phyloP scores from a whole-genome alignment of 805 yeast genomes.

The Barnettozyma vustinii region DNA sequence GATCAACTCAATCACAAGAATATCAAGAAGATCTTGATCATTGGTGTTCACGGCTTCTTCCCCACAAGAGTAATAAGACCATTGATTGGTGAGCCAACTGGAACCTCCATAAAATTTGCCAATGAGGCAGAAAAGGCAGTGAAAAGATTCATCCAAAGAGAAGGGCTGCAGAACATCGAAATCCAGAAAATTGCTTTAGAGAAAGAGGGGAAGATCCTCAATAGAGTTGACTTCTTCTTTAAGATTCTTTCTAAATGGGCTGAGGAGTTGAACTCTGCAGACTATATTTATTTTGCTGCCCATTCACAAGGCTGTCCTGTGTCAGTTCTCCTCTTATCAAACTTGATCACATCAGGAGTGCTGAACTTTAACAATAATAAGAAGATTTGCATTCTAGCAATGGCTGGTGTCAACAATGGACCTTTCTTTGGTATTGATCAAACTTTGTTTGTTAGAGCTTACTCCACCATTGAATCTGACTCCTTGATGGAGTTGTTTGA shows the following conservation, averaged over 20 bases:
- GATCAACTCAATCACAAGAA: slow-evolving; percentile 9
- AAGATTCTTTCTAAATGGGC: slow-evolving; percentile 65
- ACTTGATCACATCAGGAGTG: slow-evolving; percentile 57
- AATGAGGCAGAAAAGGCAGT: slow-evolving; percentile 83
- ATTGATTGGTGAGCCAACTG: slow-evolving; percentile 91
- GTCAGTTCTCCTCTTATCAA: slow-evolving; percentile 70
- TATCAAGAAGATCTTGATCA: slow-evolving; percentile 62
- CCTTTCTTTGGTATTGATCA: slow-evolving; percentile 91
- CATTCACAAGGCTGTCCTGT: slow-evolving; percentile 98
- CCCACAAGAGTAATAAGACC: slow-evolving; percentile 85
- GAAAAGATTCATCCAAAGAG: slow-evolving; percentile 52
- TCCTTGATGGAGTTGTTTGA: slow-evolving; percentile 84
- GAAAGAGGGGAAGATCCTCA: slow-evolving; percentile 86
- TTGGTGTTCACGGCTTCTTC: slow-evolving; percentile 96
- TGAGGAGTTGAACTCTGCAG: slow-evolving; percentile 52
- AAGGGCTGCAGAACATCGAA: slow-evolving; percentile 36
- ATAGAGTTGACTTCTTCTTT: slow-evolving; percentile 77
- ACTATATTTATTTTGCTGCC: slow-evolving; percentile 84
- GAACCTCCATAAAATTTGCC: slow-evolving; percentile 87
- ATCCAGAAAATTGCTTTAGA: slow-evolving; percentile 91
- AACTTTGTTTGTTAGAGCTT: slow-evolving; percentile 76
- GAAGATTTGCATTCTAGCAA: slow-evolving; percentile 69
- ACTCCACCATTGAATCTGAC: slow-evolving; percentile 84
- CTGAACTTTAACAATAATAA: slow-evolving; percentile 29
- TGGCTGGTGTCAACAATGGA: slow-evolving; percentile 96